These are phyloP conservation scores for Phytopythium helicoides DNA, from an alignment of 352 stramenopile species.

Conservation along the genomic window DNA sequence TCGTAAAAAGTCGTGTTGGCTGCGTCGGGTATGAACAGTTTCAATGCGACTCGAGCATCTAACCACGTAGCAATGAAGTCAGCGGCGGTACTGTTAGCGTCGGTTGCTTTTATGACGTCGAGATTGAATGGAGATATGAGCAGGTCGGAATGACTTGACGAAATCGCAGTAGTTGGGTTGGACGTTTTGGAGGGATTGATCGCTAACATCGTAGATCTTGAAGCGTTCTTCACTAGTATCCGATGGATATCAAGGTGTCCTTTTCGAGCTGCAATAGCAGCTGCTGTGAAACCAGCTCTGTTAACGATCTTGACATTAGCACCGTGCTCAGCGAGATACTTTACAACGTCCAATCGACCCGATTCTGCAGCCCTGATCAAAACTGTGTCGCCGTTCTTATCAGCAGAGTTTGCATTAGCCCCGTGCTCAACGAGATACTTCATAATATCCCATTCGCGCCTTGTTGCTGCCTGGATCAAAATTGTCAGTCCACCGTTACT, in stretches of 20 bases:
- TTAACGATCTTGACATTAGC: not conserved
- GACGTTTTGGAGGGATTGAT: too few relatives aligned
- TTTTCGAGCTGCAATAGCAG: not conserved
- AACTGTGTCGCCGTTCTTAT: slow-evolving; percentile 3
- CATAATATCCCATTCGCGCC: not conserved
- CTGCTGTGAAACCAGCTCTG: not conserved
- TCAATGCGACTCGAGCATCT: not conserved
- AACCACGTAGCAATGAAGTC: not conserved
- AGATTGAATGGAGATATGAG: not conserved
- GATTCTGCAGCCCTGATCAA: not conserved
- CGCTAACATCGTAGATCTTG: too few relatives aligned
- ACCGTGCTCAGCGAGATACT: not conserved
- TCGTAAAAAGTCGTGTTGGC: slow-evolving; percentile 1
- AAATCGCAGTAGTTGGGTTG: not conserved
- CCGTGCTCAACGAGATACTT: not conserved
- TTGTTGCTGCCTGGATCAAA: too few relatives aligned
- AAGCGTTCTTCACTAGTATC: not conserved
- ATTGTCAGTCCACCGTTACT: too few relatives aligned
- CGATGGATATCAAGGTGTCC: not conserved
- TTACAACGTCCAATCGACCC: not conserved
- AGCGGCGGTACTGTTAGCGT: not conserved
- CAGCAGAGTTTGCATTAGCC: slow-evolving; percentile 2
- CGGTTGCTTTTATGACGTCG: not conserved
- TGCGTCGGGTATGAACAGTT: slow-evolving; percentile 5
- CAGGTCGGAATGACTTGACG: not conserved